phyloP scores from a whole-genome alignment of 139 green algal species.

The Chlorella sp. region DNA sequence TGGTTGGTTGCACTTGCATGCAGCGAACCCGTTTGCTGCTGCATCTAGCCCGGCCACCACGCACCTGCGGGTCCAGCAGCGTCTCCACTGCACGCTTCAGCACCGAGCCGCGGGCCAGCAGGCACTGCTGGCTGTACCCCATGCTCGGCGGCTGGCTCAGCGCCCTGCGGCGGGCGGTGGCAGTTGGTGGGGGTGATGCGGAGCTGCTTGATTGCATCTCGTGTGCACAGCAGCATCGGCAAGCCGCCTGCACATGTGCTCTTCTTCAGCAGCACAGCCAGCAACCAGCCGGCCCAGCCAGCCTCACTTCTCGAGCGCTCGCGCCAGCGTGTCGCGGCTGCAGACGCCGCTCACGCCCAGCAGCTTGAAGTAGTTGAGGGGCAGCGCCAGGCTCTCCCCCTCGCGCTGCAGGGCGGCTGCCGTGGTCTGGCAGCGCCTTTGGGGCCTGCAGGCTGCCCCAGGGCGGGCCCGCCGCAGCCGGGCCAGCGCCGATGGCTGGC shows the following conservation, averaged over 20 bases:
- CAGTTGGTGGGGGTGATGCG: too few species aligned
- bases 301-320: conserved; percentile 20
- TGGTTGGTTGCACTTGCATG: too few species aligned
- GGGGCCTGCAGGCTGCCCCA: too few species aligned
- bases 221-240: not conserved
- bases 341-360: conserved; percentile 36
- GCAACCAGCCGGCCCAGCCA: too few species aligned
- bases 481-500: too few species aligned
- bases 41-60: not conserved
- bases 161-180: not conserved
- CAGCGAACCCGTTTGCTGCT: too few species aligned
- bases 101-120: conserved; percentile 30
- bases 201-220: not conserved
- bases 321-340: conserved; percentile 11
- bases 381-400: conserved; percentile 6
- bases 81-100: conserved; percentile 46
- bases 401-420: not conserved
- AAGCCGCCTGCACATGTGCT: not conserved
- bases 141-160: conserved; percentile 23
- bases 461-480: too few species aligned
- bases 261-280: not conserved
- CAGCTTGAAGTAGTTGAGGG: conserved; percentile 45
- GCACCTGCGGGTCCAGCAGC: conserved; percentile 17
- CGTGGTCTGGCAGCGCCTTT: too few species aligned
- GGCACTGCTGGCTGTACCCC: conserved; percentile 40